Base-by-base conservation (phyloP, 75 land plant species). In the Cupressus sempervirens region DNA sequence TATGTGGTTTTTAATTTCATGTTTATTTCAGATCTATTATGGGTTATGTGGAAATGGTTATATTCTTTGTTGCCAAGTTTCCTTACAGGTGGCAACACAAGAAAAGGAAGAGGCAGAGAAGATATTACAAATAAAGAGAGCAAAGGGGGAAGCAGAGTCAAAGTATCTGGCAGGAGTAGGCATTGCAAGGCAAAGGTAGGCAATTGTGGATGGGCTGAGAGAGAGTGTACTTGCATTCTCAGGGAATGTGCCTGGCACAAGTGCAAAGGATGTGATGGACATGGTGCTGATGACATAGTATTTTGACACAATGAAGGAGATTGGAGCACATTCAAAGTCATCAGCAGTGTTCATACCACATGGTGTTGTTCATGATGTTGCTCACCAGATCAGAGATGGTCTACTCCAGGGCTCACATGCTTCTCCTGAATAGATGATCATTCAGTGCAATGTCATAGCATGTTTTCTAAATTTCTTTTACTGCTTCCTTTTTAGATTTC, bases 71-170 rank as follows among this genome's bases (percentile, higher is more conserved):
- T n/a, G n/a, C n/a, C n/a, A n/a, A n/a, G n/a, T n/a, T n/a, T n/a
- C n/a, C n/a, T n/a, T n/a, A n/a, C n/a, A n/a, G n/a, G n/a, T n/a
- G 12, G 93, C 92, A 56, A 84, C 93, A 34, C 82, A 81, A 35
- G 92, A 91, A 73, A 92, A 86, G 74, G 93, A 88, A 35, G 93
- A 92, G 67, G 93, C 88, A 14, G 93, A 92, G 87, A 92, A 92
- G 82, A 91, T 92, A 20, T 50, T 91, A 32, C 93, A 91, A 84
- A 92, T 91, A 75, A 91, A 91, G 80, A 74, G 93, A 62, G 93
- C 93, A 6, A 92, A 91, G 83, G 93, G 88, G 4, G 93, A 91
- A 26, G 92, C 93, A 1, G 93, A 91, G 58, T 77, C 93, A 41
- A 92, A 92, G 81, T 92, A 91, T 70, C 82, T 92, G 10, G 87